These are phyloP conservation scores for Pleurotus ostreatus DNA, from an alignment of 768 basidiomycete species.

Conservation along the genomic window DNA sequence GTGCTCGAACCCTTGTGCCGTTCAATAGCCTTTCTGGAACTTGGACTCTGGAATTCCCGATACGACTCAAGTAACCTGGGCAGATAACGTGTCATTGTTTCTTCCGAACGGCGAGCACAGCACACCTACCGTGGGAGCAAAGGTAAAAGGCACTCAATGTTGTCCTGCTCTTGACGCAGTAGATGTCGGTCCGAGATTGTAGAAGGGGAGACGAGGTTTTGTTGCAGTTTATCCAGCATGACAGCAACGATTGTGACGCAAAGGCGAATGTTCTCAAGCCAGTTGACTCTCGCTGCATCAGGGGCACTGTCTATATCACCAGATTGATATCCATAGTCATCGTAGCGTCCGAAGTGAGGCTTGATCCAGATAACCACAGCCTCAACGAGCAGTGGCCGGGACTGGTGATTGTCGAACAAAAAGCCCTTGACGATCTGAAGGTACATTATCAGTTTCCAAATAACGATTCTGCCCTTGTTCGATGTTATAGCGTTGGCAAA, in stretches of 20 bases:
- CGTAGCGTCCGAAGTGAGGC: conserved; percentile 89
- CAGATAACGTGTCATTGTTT: no score
- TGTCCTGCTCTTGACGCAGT: conserved; percentile 82
- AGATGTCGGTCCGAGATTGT: conserved; percentile 58
- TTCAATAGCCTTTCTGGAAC: conserved; percentile 66
- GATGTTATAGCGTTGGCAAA: conserved; percentile 82
- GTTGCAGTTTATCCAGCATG: conserved; percentile 87
- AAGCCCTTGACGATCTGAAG: conserved; percentile 87
- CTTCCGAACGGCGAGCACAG: neutral
- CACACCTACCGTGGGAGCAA: conserved; percentile 74
- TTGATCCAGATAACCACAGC: conserved; percentile 92
- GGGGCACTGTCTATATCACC: conserved; percentile 63
- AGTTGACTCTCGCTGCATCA: conserved; percentile 76
- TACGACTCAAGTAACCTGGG: conserved; percentile 82
- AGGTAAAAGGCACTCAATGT: conserved; percentile 80
- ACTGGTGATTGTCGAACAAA: conserved; percentile 78
- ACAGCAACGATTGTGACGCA: conserved; percentile 86
- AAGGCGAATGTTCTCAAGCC: conserved; percentile 89
- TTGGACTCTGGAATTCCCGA: conserved; percentile 70
- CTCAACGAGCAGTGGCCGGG: conserved; percentile 78
- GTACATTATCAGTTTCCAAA: conserved; percentile 94
- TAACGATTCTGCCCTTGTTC: conserved; percentile 81
- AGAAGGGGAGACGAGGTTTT: conserved; percentile 65
- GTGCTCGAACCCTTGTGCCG: conserved; percentile 58
- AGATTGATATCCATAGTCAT: conserved; percentile 66